Evolutionary conservation across 2,329 filamentous ascomycete species (phyloP).

Genomic region (Alternaria triticimaculans): DNA sequence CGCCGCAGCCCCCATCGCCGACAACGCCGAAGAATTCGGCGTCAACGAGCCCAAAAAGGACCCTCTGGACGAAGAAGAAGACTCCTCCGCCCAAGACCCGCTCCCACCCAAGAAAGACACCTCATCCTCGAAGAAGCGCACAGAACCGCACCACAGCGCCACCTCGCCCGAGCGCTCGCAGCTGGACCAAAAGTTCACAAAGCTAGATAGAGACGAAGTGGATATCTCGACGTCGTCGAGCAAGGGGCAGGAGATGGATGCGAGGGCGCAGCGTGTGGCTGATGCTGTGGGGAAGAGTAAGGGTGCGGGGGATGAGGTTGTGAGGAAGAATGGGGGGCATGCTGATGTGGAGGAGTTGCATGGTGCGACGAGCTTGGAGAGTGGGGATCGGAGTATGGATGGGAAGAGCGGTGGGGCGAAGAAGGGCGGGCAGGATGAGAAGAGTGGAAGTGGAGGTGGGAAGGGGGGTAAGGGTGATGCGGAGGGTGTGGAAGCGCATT

Average conservation of each 20-base stretch:
- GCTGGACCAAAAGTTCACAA: slow-evolving; percentile 10
- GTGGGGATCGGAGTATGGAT: neutral
- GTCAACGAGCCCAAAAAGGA: slow-evolving; percentile 13
- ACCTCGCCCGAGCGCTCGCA: neutral
- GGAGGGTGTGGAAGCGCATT: neutral
- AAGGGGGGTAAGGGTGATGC: neutral
- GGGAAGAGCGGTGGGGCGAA: neutral
- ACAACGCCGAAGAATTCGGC: slow-evolving; percentile 10
- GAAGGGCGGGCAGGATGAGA: neutral
- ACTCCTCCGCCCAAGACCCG: neutral
- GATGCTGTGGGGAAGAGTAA: slow-evolving; percentile 4
- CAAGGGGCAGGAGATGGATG: neutral
- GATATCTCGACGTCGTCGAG: neutral
- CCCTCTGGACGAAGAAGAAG: neutral
- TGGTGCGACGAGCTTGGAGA: slow-evolving; percentile 2
- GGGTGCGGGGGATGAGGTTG: neutral
- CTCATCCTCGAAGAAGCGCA: neutral
- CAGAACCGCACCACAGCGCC: slow-evolving; percentile 1
- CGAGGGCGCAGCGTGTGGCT: neutral
- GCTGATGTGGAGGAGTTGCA: slow-evolving; percentile 19
- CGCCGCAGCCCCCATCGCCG: slow-evolving; percentile 9
- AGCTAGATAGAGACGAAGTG: slow-evolving; percentile 14
- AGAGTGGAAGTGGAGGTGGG: neutral
- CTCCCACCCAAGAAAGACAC: neutral
- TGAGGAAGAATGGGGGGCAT: slow-evolving; percentile 4